Percentiles rank a stretch among this genome's conserved stretches.
phyloP scores from a whole-genome alignment of 1,284 basidiomycete genomes.

The Bondarzewia mesenterica region DNA sequence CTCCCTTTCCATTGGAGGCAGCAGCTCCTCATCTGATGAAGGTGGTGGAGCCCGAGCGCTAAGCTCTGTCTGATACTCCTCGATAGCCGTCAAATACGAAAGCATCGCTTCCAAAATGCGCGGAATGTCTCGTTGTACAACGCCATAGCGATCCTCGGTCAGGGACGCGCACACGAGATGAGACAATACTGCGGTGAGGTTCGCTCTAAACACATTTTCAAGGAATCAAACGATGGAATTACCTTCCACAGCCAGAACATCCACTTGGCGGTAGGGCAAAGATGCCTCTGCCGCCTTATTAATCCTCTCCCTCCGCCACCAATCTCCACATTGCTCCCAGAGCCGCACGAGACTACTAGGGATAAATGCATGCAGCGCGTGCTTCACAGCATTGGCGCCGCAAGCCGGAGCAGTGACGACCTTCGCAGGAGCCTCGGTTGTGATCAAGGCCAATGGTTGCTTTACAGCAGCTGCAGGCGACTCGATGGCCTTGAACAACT shows the following conservation, averaged over 20 bases:
- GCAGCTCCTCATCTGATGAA: slow-evolving; percentile 26
- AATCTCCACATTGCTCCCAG: slow-evolving; percentile 21
- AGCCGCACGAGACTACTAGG: slow-evolving; percentile 25
- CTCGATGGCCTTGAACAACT: slow-evolving; percentile 47
- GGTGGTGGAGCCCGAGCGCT: slow-evolving; percentile 27
- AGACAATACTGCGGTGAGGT: slow-evolving; percentile 47
- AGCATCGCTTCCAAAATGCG: slow-evolving; percentile 70
- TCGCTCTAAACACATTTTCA: neutral
- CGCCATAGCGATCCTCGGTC: slow-evolving; percentile 72
- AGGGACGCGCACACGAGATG: slow-evolving; percentile 67
- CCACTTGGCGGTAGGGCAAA: slow-evolving; percentile 49
- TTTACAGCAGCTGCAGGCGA: slow-evolving; percentile 12
- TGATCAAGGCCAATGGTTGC: slow-evolving; percentile 4
- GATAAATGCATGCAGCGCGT: slow-evolving; percentile 13
- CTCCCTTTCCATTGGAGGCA: slow-evolving; percentile 19
- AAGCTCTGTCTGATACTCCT: slow-evolving; percentile 49
- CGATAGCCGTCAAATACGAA: slow-evolving; percentile 56
- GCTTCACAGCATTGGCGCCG: slow-evolving; percentile 11
- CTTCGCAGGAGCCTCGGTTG: slow-evolving; percentile 14
- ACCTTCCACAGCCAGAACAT: slow-evolving; percentile 54
- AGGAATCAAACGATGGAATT: slow-evolving; percentile 18
- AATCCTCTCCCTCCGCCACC: slow-evolving; percentile 54
- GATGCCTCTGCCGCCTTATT: slow-evolving; percentile 43
- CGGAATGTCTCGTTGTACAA: slow-evolving; percentile 78
- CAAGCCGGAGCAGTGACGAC: slow-evolving; percentile 18